Conservation (phyloP, 306 rosid genomes). For the Quercus wislizeni region DNA sequence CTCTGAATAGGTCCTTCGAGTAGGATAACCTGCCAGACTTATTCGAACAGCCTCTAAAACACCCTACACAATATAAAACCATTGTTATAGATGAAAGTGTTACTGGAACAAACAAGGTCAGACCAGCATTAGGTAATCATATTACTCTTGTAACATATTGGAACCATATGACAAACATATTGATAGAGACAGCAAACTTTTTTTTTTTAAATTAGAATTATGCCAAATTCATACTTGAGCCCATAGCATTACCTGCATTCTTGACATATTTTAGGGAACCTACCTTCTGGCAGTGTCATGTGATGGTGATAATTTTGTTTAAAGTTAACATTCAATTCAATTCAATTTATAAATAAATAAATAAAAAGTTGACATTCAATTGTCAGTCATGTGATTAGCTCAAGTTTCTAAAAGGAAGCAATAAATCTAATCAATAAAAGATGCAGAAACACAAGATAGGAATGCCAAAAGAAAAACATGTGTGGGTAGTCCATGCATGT, state of each 20-base stretch:
- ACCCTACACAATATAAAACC: slow-evolving; percentile 54
- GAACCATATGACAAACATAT: not conserved
- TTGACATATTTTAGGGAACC: not conserved
- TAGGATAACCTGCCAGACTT: slow-evolving; percentile 97
- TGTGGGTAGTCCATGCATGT: slow-evolving; percentile 1
- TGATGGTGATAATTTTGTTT: not conserved
- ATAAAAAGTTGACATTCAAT: not conserved
- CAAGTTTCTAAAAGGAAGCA: not conserved
- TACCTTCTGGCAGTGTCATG: not conserved
- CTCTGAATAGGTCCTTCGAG: slow-evolving; percentile 82
- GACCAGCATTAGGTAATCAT: not conserved
- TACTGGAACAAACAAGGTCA: not conserved
- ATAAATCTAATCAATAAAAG: not conserved
- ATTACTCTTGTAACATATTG: not conserved
- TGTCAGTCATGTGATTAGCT: not conserved
- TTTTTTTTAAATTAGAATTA: not conserved
- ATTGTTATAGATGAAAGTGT: too few species aligned
- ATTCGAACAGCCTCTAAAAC: slow-evolving; percentile 98
- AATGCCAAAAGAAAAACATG: not conserved
- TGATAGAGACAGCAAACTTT: not conserved
- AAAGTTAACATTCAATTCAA: not conserved
- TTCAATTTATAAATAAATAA: too few species aligned
- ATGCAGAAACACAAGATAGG: not conserved
- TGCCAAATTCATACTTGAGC: not conserved
- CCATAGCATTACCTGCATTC: not conserved